A percentile compares a stretch with the other conserved stretches of the same genome.
These are phyloP conservation scores for Pythium coloratum DNA, from an alignment of 352 stramenopile genomes.

Conservation along the genomic window DNA sequence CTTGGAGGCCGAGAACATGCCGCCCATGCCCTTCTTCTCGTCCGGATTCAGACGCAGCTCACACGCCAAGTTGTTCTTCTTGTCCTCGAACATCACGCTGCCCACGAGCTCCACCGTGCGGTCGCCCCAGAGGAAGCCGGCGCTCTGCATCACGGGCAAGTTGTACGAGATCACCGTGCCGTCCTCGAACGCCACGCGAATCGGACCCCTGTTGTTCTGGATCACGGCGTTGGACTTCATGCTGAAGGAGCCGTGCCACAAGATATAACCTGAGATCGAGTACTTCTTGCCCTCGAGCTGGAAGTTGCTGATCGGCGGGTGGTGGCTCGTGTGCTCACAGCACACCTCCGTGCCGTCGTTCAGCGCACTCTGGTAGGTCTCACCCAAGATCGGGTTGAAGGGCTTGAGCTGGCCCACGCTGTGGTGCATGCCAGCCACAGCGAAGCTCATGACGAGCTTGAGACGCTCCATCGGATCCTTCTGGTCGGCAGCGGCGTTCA, in stretches of 20 bases:
- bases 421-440: constrained; percentile 76
- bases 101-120: constrained; percentile 78
- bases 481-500: constrained; percentile 61
- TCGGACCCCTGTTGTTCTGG: constrained; percentile 75
- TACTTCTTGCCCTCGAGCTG: constrained; percentile 78
- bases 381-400: constrained; percentile 84
- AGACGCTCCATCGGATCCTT: constrained; percentile 70
- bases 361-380: constrained; percentile 72
- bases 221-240: constrained; percentile 87
- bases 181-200: constrained; percentile 70
- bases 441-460: constrained; percentile 80
- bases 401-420: constrained; percentile 82
- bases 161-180: constrained; percentile 71
- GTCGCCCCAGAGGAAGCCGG: constrained; percentile 80
- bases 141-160: constrained; percentile 70
- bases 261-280: constrained; percentile 62
- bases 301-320: constrained; percentile 85
- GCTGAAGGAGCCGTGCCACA: constrained; percentile 77
- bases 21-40: constrained; percentile 85
- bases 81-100: constrained; percentile 74
- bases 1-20: constrained; percentile 80
- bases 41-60: constrained; percentile 84
- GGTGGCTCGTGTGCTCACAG: constrained; percentile 85
- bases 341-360: constrained; percentile 81
- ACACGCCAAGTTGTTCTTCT: constrained; percentile 64